A percentile compares a stretch with the other conserved stretches of the same genome.
phyloP scores from a whole-genome alignment of 1,139 yeast species.

The Pichia inconspicua region DNA sequence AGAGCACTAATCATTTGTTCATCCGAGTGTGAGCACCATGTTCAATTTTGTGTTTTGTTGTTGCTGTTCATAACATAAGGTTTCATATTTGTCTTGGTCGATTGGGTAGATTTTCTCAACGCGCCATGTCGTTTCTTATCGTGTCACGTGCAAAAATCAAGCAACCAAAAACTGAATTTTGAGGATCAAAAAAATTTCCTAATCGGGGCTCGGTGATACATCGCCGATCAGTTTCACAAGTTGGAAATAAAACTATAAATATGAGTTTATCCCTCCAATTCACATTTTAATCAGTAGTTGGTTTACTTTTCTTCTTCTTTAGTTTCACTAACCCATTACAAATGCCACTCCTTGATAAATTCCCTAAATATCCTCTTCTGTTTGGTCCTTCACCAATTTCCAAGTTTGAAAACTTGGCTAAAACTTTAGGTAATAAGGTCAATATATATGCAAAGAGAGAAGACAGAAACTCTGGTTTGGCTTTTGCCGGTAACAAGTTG shows the following conservation, averaged over 20 bases:
- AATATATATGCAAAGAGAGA: slow-evolving; percentile 29
- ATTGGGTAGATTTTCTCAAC: too few relatives aligned
- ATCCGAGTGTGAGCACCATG: too few relatives aligned
- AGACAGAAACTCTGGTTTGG: slow-evolving; percentile 30
- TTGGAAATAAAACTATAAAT: not conserved
- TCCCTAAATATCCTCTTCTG: slow-evolving; percentile 24
- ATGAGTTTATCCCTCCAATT: not conserved
- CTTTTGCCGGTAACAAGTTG: slow-evolving; percentile 29
- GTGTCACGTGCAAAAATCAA: not conserved
- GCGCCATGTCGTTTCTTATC: too few relatives aligned
- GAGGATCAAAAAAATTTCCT: not conserved
- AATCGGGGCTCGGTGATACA: slow-evolving; percentile 1
- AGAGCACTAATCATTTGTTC: too few relatives aligned
- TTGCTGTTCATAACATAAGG: too few relatives aligned
- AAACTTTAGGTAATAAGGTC: slow-evolving; percentile 26
- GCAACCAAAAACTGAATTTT: too few relatives aligned
- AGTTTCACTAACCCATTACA: not conserved
- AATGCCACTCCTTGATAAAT: slow-evolving; percentile 22
- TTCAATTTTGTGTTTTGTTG: too few relatives aligned
- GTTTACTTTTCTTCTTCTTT: not conserved
- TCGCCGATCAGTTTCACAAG: not conserved
- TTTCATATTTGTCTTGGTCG: too few relatives aligned
- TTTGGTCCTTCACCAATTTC: slow-evolving; percentile 31
- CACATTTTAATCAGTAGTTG: too few relatives aligned
- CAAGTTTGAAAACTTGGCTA: slow-evolving; percentile 25